Evolutionary conservation across 2,329 filamentous ascomycete species (phyloP), one percentile per base, ranked within the genome.

Genomic region (Didymellaceae sp.): DNA sequence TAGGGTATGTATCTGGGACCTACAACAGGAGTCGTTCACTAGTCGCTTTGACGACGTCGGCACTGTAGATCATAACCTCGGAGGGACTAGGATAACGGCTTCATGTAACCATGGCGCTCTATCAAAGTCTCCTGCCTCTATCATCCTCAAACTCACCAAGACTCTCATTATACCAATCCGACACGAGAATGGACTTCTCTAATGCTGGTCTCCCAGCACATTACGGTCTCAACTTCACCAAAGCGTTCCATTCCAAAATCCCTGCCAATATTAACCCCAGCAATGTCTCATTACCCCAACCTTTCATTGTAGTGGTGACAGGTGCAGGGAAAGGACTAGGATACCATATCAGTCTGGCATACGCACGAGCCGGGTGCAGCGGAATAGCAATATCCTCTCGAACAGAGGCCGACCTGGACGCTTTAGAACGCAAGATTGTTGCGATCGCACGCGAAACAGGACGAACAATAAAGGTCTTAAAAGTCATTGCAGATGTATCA

Each of bases 261-360:
- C 85, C 86, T 62, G 70, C 77, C 0, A 74, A 69, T 52, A 83
- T 86, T 63, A 54, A 66, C 33, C 57, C 55, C 9, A 58, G 78
- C 55, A 71, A 76, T n/a, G 45, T 55, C 26, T 31, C 34, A 4
- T 48, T 63, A 13, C 43, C 44, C 9, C 72, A 52, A 50, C 45
- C 58, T 28, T 60, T 55, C 32, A 20, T 67, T 4, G 70, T 79
- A 40, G 74, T 86, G 48, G 77, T 86, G 35, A 82, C 77, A 1
- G 83, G 82, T 8, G 82, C 78, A 0, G 80, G 78, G 3, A 79
- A 77, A 45, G 82, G 82, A 2, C 76, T 84, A 17, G 82, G 84
- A 9, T 73, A 71, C 10, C 75, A 77, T 16, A 80, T 78, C 6
- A 81, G 81, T 1, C 61, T 81, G 20, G 77, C 79, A 3, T 86